phyloP scores from a whole-genome alignment of 139 green algal genomes.

The Coelastrella sp. region DNA sequence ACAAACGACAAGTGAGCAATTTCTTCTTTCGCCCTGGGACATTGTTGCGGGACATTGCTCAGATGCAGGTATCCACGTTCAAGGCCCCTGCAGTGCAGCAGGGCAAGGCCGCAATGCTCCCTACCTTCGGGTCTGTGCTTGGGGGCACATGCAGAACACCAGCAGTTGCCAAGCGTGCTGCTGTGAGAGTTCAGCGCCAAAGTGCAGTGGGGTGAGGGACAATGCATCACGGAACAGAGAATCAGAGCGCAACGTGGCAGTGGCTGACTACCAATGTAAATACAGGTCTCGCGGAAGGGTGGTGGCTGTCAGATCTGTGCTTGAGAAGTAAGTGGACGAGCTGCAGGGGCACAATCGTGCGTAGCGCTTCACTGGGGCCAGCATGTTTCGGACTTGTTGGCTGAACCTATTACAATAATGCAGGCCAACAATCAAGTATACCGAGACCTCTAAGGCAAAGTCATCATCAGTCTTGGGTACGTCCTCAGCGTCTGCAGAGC shows the following conservation, averaged over 20 bases:
- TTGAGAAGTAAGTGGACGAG: slow-evolving; percentile 53
- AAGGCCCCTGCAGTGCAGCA: slow-evolving; percentile 20
- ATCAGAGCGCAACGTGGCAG: not conserved
- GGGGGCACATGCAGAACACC: not conserved
- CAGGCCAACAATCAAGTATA: slow-evolving; percentile 56
- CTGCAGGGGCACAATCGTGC: not conserved
- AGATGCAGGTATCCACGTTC: slow-evolving; percentile 14
- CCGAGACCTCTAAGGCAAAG: slow-evolving; percentile 54
- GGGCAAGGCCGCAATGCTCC: not conserved
- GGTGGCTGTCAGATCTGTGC: slow-evolving; percentile 52
- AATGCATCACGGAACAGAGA: not conserved
- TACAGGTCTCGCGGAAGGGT: not conserved
- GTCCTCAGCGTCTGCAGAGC: not conserved
- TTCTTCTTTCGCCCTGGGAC: not conserved
- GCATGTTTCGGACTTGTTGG: not conserved
- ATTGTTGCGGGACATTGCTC: not conserved
- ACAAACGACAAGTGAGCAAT: no score
- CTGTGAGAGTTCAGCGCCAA: slow-evolving; percentile 13
- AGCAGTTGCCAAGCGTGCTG: not conserved
- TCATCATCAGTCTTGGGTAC: slow-evolving; percentile 61
- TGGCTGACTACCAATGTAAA: not conserved
- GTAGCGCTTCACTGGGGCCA: not conserved
- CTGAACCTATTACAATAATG: not conserved
- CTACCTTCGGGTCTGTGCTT: slow-evolving; percentile 15
- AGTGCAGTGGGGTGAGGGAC: not conserved